These are phyloP conservation scores for Pelargonium nanum DNA, from an alignment of 345 rosid species.

Conservation along the genomic window DNA sequence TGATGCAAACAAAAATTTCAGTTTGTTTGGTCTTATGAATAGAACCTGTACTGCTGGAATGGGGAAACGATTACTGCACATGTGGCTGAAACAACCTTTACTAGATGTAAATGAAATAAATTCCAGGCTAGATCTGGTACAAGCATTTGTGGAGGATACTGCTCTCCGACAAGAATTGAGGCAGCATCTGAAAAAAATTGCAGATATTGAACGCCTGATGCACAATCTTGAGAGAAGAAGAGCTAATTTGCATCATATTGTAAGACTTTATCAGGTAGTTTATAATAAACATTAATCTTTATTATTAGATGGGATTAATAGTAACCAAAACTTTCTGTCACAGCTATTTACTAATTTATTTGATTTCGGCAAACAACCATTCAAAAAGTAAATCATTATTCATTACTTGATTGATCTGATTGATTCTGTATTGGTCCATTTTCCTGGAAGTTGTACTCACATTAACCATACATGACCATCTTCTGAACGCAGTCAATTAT, in stretches of 20 bases:
- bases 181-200: constrained; percentile 85
- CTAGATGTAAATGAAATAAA: constrained; percentile 66
- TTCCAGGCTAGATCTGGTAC: constrained; percentile 72
- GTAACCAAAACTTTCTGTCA: neutral
- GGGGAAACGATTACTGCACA: constrained; percentile 88
- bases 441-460: neutral
- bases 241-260: constrained; percentile 80
- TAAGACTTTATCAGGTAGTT: constrained; percentile 83
- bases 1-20: constrained; percentile 88
- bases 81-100: constrained; percentile 96
- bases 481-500: constrained; percentile 60
- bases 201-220: constrained; percentile 68
- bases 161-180: constrained; percentile 81
- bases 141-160: constrained; percentile 83
- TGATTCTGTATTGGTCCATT: neutral
- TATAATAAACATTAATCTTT: neutral
- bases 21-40: constrained; percentile 95
- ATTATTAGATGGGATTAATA: neutral
- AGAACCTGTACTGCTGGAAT: constrained; percentile 97
- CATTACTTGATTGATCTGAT: neutral
- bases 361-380: neutral
- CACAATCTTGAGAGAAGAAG: constrained; percentile 56
- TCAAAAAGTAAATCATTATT: neutral
- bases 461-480: constrained; percentile 6
- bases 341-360: neutral